Percentiles rank a stretch among this genome's conserved stretches.
phyloP scores from a whole-genome alignment of 208 protist species.

The Naegleria lovaniensis region DNA sequence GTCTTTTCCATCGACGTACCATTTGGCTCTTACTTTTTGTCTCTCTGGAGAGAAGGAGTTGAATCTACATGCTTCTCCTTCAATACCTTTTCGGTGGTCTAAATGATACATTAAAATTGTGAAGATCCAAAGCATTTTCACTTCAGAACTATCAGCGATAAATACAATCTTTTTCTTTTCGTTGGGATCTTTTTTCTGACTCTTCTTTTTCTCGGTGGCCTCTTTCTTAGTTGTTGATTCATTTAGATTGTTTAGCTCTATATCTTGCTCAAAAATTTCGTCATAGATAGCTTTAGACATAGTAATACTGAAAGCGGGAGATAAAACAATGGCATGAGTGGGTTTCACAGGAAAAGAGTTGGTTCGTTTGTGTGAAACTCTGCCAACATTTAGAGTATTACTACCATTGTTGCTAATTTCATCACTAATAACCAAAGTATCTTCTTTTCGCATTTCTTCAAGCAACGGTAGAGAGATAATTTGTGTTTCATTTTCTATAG shows the following conservation, averaged over 20 bases:
- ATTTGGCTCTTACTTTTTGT: slow-evolving; percentile 2
- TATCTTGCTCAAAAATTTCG: neutral
- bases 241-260: too few species aligned
- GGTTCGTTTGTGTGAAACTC: neutral
- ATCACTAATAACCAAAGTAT: neutral
- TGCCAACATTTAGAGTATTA: neutral
- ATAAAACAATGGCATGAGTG: neutral
- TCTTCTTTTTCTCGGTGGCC: neutral
- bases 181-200: neutral
- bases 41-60: slow-evolving; percentile 12
- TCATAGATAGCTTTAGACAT: neutral
- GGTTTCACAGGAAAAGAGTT: neutral
- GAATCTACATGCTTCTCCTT: neutral
- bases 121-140: neutral
- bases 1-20: slow-evolving; percentile 33
- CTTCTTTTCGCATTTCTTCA: neutral
- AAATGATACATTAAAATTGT: neutral
- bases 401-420: neutral
- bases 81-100: neutral
- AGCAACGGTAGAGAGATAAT: neutral
- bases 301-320: neutral
- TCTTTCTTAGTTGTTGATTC: too few species aligned
- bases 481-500: neutral
- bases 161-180: neutral
- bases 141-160: neutral